Conservation (phyloP, 495 filamentous ascomycete species). For the Tuber umbilicatum region DNA sequence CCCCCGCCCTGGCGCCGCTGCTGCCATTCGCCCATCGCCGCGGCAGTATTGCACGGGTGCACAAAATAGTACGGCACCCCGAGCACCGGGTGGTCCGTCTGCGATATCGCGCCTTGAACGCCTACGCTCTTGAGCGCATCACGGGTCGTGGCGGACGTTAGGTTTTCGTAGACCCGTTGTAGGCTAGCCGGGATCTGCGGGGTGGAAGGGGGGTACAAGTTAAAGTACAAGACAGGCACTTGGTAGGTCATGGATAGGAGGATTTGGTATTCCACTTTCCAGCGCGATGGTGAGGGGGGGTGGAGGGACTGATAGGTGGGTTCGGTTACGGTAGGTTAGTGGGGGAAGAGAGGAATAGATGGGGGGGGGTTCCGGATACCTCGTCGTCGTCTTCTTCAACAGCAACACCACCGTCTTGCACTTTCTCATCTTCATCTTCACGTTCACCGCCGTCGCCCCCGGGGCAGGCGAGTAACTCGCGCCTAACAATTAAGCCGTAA, state of each 20-base stretch:
- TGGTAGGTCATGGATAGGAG: slow-evolving; percentile 23
- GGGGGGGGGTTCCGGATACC: neutral
- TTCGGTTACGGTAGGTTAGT: neutral
- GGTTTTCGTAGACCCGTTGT: slow-evolving; percentile 15
- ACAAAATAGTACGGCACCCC: slow-evolving; percentile 31
- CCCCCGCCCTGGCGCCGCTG: neutral
- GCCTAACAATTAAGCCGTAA: neutral
- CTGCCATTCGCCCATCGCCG: slow-evolving; percentile 28
- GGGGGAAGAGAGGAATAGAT: too few relatives aligned
- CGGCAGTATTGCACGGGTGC: slow-evolving; percentile 32
- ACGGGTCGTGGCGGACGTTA: slow-evolving; percentile 15
- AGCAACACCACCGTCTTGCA: neutral
- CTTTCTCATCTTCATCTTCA: neutral
- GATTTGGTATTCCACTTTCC: slow-evolving; percentile 29
- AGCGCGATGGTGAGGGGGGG: neutral
- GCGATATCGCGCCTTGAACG: slow-evolving; percentile 29
- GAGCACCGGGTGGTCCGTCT: slow-evolving; percentile 25
- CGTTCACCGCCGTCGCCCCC: neutral
- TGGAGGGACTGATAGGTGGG: neutral
- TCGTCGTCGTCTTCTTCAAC: neutral
- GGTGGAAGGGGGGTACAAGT: slow-evolving; percentile 6
- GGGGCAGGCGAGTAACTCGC: neutral
- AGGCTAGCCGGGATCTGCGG: slow-evolving; percentile 8
- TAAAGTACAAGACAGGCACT: slow-evolving; percentile 31
- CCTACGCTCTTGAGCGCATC: slow-evolving; percentile 17